Percentiles rank a stretch among this genome's conserved stretches.
Conservation (phyloP, 2,329 filamentous ascomycete genomes). For the Alternaria burnsii region DNA sequence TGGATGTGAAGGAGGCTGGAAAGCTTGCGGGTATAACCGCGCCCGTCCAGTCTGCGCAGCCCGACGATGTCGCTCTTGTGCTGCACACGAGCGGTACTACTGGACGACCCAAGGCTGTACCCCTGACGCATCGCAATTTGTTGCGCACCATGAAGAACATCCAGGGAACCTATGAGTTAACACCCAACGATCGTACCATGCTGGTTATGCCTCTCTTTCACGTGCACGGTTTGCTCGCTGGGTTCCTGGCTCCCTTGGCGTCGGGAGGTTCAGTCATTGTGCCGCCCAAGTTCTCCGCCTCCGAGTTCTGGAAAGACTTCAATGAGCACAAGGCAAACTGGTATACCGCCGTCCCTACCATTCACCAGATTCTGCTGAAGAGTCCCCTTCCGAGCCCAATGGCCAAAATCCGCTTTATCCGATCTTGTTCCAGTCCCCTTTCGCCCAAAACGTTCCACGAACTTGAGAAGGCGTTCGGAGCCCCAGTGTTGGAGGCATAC, state of each 20-base stretch:
- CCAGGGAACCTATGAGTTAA: constrained; percentile 77
- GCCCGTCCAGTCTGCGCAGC: constrained; percentile 64
- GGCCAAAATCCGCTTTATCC: constrained; percentile 82
- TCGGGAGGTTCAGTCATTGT: constrained; percentile 83
- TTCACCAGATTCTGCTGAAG: constrained; percentile 87
- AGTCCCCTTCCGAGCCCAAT: constrained; percentile 72
- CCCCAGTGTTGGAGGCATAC: constrained; percentile 87
- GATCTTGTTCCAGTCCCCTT: constrained; percentile 85
- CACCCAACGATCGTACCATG: constrained; percentile 76
- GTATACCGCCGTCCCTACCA: constrained; percentile 94
- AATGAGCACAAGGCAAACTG: constrained; percentile 78
- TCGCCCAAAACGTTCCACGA: constrained; percentile 83
- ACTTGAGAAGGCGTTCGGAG: constrained; percentile 76
- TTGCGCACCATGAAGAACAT: constrained; percentile 87
- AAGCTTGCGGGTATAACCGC: constrained; percentile 66
- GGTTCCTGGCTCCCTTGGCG: constrained; percentile 77
- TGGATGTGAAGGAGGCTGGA: constrained; percentile 81
- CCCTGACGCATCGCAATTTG: constrained; percentile 81
- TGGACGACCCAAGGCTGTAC: constrained; percentile 82
- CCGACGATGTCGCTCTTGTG: constrained; percentile 83
- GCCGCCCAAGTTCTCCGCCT: constrained; percentile 80
- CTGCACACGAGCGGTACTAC: constrained; percentile 87
- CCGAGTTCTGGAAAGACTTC: constrained; percentile 84
- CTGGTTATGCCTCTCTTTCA: constrained; percentile 93
- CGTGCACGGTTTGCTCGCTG: constrained; percentile 86